Base-by-base conservation (phyloP, 257 asterid species). In the Misopates orontium region DNA sequence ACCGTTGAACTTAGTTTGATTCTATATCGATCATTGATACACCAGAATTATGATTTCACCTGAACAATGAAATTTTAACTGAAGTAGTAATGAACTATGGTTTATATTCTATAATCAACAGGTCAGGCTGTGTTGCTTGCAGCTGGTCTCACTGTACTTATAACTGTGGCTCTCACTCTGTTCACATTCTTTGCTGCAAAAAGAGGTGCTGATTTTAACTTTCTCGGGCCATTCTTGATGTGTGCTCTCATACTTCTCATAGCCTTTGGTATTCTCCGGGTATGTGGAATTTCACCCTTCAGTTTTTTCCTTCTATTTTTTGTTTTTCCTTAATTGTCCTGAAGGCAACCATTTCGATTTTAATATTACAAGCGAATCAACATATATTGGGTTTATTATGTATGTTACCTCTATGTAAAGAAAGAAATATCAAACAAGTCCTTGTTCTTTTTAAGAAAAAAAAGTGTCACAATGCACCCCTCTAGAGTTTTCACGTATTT, bases 101-200 rank as follows among this genome's bases (percentile, higher is more conserved):
- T 28, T 2, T 28, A 28, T 44, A 14, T 3, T 48, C 15, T 19
- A 28, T 45, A 8, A 23, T 23, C 1, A 10, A 24, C 76, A 87
- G 95, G 94, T 20, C 62, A 71, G 2, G 51, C 81, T 7, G 83
- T 87, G 3, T 64, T 85, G 75, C 40, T 80, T 11, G 91, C 95
- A 47, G 88, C 95, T 18, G 86, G 81, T 21, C 79, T 83, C 1
- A 85, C 95, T 5, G 79, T 75, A 15, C 10, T 83, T 0, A 77
- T 85, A 31, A 74, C 82, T 0, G 60, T 77, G 18, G 75, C 67
- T 42, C 90, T 90, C 60, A 85, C 95, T 4, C 32, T 79, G 0
- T 90, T 85, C 71, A 90, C 97, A 32, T 90, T 90, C 62, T 47
- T 78, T 68, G 97, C 87, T 45, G 82, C 95, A 4, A 83, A 71